phyloP scores from a whole-genome alignment of 2,329 filamentous ascomycete species.

The Fusarium nelsonii region DNA sequence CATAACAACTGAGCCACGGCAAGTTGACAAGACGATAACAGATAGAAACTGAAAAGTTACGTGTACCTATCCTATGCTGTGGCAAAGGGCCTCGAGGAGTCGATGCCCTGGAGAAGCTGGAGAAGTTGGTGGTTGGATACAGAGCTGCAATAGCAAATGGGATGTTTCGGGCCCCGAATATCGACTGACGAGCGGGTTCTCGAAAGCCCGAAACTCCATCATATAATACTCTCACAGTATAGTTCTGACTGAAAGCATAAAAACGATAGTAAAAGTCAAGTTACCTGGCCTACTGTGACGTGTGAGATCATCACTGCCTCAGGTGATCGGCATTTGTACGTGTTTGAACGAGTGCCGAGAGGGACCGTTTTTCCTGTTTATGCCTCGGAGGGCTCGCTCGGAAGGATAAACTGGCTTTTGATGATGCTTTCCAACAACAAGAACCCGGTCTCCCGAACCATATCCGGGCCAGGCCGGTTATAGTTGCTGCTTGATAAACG shows the following conservation, averaged over 20 bases:
- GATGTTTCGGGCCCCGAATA: conserved; percentile 7
- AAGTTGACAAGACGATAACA: conserved; percentile 19
- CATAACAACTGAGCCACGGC: conserved; percentile 31
- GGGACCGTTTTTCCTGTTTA: conserved; percentile 29
- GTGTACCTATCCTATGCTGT: conserved; percentile 11
- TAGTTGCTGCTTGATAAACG: conserved; percentile 2
- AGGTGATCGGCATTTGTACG: conserved; percentile 28
- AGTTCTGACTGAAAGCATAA: neutral
- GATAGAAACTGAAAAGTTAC: conserved; percentile 1
- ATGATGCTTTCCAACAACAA: conserved; percentile 12
- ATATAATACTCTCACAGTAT: neutral
- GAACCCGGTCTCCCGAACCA: conserved; percentile 26
- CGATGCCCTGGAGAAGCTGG: neutral
- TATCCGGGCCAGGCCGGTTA: conserved; percentile 19
- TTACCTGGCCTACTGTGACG: conserved; percentile 12
- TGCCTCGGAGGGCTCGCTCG: neutral
- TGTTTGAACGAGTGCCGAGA: conserved; percentile 15
- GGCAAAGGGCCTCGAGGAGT: conserved; percentile 15
- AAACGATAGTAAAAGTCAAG: neutral
- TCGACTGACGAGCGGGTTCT: conserved; percentile 20
- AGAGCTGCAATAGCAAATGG: neutral
- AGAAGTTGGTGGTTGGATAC: neutral
- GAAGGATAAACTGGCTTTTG: conserved; percentile 6
- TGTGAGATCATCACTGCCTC: conserved; percentile 29
- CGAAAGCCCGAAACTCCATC: conserved; percentile 29